Evolutionary conservation across 1,284 basidiomycete species (phyloP).

Genomic region (Ceratobasidium sp.): DNA sequence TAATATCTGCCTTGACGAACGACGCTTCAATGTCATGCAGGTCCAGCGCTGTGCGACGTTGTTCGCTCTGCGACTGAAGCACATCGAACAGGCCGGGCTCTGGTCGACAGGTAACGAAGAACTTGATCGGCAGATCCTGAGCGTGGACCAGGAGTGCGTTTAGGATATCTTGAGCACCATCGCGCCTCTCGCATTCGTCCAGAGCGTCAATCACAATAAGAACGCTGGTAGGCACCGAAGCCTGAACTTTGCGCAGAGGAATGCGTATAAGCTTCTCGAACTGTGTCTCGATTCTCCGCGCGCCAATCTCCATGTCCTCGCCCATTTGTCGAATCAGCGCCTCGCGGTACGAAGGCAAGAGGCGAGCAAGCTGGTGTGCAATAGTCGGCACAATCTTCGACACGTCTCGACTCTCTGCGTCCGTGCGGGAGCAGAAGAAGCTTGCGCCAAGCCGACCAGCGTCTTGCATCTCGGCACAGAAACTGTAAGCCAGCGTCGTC

Average conservation of each 20-base stretch:
- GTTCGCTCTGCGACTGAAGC: not conserved
- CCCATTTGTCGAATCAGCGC: no score
- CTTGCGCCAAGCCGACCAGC: no score
- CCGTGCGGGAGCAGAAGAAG: no score
- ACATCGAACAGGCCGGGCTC: not conserved
- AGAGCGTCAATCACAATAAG: constrained; percentile 1
- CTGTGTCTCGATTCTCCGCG: not conserved
- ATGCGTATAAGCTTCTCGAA: not conserved
- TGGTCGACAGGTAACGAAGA: constrained; percentile 11
- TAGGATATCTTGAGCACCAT: not conserved
- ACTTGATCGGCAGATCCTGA: constrained; percentile 1
- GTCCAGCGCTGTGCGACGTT: not conserved
- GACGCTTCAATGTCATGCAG: constrained; percentile 30
- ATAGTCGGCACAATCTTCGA: no score
- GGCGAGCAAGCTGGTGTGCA: no score
- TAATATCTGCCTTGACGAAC: constrained; percentile 22
- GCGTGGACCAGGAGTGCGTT: not conserved
- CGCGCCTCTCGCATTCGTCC: not conserved
- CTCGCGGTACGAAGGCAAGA: no score
- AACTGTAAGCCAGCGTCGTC: not conserved
- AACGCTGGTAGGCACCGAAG: not conserved
- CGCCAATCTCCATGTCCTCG: no score
- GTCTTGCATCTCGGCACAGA: no score
- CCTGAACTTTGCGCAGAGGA: not conserved
- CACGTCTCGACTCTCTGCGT: no score